Evolutionary conservation across 129 eudicot genomes (phyloP).

Genomic region (Ambrosia artemisiifolia): DNA sequence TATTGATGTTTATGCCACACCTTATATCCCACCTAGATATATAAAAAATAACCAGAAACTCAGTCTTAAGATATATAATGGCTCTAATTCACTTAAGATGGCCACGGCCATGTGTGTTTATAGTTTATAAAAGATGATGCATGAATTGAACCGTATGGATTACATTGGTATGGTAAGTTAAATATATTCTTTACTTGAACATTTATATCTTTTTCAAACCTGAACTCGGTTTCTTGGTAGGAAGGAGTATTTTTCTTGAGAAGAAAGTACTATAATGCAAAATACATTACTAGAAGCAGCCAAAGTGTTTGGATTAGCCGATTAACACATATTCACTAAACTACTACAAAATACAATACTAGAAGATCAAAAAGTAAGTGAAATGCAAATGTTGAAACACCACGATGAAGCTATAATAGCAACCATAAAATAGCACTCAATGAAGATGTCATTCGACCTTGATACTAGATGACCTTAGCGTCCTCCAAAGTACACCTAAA

Average conservation of each 20-base stretch:
- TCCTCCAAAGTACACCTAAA: background rate
- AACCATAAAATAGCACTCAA: background rate
- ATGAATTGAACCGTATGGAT: background rate
- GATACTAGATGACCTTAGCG: constrained; percentile 6
- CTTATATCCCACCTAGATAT: background rate
- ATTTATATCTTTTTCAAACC: background rate
- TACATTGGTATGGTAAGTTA: background rate
- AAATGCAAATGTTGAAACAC: constrained; percentile 2
- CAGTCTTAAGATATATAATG: background rate
- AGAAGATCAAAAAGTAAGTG: background rate
- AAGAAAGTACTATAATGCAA: background rate
- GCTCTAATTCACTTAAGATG: background rate
- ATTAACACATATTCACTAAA: no score
- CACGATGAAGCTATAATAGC: constrained; percentile 7
- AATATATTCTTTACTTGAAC: background rate
- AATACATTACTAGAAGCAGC: background rate
- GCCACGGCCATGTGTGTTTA: background rate
- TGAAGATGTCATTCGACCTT: constrained; percentile 3
- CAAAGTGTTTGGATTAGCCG: no score
- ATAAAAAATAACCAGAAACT: background rate
- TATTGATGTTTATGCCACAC: background rate
- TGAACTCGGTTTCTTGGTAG: background rate
- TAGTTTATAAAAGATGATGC: background rate
- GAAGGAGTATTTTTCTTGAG: background rate
- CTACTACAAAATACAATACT: background rate